Evolutionary conservation across 2,329 filamentous ascomycete species (phyloP).

Genomic region (Cryphonectria parasitica): DNA sequence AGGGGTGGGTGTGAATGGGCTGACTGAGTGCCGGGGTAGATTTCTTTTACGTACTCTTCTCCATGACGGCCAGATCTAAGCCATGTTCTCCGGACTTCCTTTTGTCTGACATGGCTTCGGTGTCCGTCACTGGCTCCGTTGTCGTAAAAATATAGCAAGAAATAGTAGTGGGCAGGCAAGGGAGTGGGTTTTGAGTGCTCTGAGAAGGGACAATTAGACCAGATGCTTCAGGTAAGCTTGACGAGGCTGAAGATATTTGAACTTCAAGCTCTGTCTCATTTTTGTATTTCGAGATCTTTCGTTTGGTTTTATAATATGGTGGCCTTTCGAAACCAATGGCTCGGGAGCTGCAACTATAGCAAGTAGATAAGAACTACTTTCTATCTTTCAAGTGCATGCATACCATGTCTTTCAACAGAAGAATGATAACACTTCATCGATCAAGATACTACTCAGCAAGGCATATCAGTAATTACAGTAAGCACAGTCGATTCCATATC

Average conservation of each 20-base stretch:
- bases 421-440: neutral
- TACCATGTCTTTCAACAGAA: neutral
- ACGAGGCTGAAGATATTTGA: neutral
- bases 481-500: too few relatives aligned
- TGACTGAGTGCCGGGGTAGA: constrained; percentile 25
- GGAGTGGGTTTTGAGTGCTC: neutral
- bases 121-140: neutral
- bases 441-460: neutral
- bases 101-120: neutral
- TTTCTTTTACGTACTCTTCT: constrained; percentile 35
- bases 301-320: neutral
- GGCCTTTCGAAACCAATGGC: too few relatives aligned
- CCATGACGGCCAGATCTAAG: neutral
- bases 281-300: neutral
- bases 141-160: neutral
- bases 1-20: too few relatives aligned
- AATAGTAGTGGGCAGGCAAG: neutral
- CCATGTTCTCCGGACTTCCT: constrained; percentile 13
- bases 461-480: neutral
- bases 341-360: neutral
- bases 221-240: neutral
- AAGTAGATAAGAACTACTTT: neutral
- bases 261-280: neutral
- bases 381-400: neutral
- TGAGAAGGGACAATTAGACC: neutral